phyloP scores from a whole-genome alignment of 768 basidiomycete genomes.

The Hemileccinum impolitum region DNA sequence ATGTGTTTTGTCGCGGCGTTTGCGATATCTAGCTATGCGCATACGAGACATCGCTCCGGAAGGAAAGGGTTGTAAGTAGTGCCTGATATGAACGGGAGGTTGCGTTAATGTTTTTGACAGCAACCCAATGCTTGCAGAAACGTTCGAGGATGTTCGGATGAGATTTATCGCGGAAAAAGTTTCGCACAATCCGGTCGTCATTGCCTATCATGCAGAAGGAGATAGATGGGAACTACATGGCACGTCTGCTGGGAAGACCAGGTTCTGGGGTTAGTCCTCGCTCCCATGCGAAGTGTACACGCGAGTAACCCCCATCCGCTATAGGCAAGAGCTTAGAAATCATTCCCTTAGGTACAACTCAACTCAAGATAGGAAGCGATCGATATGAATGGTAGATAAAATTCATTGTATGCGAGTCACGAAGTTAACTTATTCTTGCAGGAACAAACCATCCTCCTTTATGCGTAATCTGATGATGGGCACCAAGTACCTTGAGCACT shows the following conservation, averaged over 20 bases:
- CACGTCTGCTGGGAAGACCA: slow-evolving; percentile 80
- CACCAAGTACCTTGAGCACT: slow-evolving; percentile 86
- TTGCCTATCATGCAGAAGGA: slow-evolving; percentile 85
- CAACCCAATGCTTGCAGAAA: slow-evolving; percentile 86
- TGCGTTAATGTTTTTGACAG: slow-evolving; percentile 36
- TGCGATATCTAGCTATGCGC: slow-evolving; percentile 80
- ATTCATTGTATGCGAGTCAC: neutral
- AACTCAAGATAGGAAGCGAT: slow-evolving; percentile 64
- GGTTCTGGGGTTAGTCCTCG: slow-evolving; percentile 76
- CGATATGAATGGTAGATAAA: slow-evolving; percentile 63
- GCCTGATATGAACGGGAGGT: slow-evolving; percentile 3
- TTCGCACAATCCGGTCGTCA: slow-evolving; percentile 76
- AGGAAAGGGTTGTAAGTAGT: slow-evolving; percentile 81
- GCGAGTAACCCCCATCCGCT: slow-evolving; percentile 17
- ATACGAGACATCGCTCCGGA: slow-evolving; percentile 74
- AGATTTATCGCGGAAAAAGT: slow-evolving; percentile 87
- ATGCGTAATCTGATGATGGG: slow-evolving; percentile 89
- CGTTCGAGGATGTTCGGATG: slow-evolving; percentile 80
- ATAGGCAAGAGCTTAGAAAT: slow-evolving; percentile 88
- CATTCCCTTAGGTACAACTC: slow-evolving; percentile 71
- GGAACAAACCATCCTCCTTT: slow-evolving; percentile 87
- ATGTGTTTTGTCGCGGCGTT: slow-evolving; percentile 81
- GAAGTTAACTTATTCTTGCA: slow-evolving; percentile 25
- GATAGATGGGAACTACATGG: slow-evolving; percentile 70
- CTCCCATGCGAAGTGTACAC: slow-evolving; percentile 7